Conservation (phyloP, 805 yeast species). For the Saccharomycopsis sp. region DNA sequence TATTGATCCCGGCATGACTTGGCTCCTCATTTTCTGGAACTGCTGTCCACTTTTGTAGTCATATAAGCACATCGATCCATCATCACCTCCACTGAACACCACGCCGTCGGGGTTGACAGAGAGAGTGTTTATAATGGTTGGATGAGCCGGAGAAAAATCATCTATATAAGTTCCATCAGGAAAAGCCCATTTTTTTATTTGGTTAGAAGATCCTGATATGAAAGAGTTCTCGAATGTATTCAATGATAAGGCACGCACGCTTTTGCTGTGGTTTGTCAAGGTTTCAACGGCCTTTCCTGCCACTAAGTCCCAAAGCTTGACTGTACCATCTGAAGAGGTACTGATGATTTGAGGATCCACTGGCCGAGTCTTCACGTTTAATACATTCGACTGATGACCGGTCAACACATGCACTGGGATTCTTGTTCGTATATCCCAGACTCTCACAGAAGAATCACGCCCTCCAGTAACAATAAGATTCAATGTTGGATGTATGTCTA, state of each 20-base stretch:
- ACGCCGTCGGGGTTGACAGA: slow-evolving; percentile 57
- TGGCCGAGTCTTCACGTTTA: slow-evolving; percentile 57
- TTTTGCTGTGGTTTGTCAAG: slow-evolving; percentile 78
- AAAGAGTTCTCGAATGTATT: slow-evolving; percentile 70
- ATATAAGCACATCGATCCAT: slow-evolving; percentile 70
- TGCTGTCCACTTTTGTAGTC: slow-evolving; percentile 70
- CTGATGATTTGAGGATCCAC: slow-evolving; percentile 83
- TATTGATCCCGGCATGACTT: slow-evolving; percentile 63
- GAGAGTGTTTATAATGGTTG: slow-evolving; percentile 61
- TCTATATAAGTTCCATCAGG: slow-evolving; percentile 73
- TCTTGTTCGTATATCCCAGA: slow-evolving; percentile 90
- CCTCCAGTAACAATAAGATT: slow-evolving; percentile 85
- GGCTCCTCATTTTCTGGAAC: slow-evolving; percentile 48
- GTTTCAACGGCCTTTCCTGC: slow-evolving; percentile 68
- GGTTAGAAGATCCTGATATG: slow-evolving; percentile 75
- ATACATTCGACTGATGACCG: slow-evolving; percentile 78
- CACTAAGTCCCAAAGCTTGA: slow-evolving; percentile 80
- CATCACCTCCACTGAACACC: slow-evolving; percentile 76
- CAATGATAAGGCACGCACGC: slow-evolving; percentile 65
- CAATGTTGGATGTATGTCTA: slow-evolving; percentile 81
- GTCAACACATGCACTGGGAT: slow-evolving; percentile 65
- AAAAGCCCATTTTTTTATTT: slow-evolving; percentile 66
- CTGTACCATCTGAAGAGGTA: slow-evolving; percentile 77
- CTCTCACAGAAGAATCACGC: slow-evolving; percentile 75
- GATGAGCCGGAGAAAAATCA: slow-evolving; percentile 39